phyloP scores from a whole-genome alignment of 495 filamentous ascomycete species.

The Tuber melanosporum region DNA sequence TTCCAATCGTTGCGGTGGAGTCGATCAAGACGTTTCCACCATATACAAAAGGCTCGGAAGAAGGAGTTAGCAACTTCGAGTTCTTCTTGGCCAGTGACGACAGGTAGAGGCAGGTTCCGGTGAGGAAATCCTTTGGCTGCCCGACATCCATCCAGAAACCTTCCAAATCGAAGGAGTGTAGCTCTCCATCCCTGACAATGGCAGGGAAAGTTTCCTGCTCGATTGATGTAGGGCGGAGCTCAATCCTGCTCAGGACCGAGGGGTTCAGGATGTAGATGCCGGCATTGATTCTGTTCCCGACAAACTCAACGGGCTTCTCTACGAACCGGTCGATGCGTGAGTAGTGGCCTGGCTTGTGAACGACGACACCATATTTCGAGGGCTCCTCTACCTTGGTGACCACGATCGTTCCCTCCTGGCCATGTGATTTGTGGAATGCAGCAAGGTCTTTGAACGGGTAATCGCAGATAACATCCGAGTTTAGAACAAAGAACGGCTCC shows the following conservation, averaged over 20 bases:
- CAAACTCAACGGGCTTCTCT: slow-evolving; percentile 98
- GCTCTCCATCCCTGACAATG: slow-evolving; percentile 79
- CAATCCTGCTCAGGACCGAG: slow-evolving; percentile 80
- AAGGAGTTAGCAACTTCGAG: slow-evolving; percentile 72
- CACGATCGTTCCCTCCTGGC: slow-evolving; percentile 94
- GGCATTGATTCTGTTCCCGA: slow-evolving; percentile 98
- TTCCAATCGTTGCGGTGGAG: slow-evolving; percentile 90
- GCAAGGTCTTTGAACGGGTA: slow-evolving; percentile 89
- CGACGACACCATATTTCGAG: slow-evolving; percentile 96
- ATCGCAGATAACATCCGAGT: slow-evolving; percentile 97
- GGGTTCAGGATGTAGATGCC: slow-evolving; percentile 99
- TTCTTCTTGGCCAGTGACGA: slow-evolving; percentile 88
- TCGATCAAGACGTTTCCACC: slow-evolving; percentile 97
- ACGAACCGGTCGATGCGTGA: slow-evolving; percentile 97
- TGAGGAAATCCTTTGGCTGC: slow-evolving; percentile 97
- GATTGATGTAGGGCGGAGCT: slow-evolving; percentile 96
- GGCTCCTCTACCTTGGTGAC: slow-evolving; percentile 99
- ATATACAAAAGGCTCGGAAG: slow-evolving; percentile 73
- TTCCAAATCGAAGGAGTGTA: slow-evolving; percentile 97
- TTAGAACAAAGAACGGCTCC: slow-evolving; percentile 95
- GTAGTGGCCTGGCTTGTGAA: slow-evolving; percentile 90
- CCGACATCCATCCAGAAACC: slow-evolving; percentile 99
- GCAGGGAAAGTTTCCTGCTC: slow-evolving; percentile 99
- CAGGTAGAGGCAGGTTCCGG: slow-evolving; percentile 93
- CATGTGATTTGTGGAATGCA: slow-evolving; percentile 83